These are phyloP conservation scores for Leccinum aurantiacum DNA, from an alignment of 768 basidiomycete species.

Conservation along the genomic window DNA sequence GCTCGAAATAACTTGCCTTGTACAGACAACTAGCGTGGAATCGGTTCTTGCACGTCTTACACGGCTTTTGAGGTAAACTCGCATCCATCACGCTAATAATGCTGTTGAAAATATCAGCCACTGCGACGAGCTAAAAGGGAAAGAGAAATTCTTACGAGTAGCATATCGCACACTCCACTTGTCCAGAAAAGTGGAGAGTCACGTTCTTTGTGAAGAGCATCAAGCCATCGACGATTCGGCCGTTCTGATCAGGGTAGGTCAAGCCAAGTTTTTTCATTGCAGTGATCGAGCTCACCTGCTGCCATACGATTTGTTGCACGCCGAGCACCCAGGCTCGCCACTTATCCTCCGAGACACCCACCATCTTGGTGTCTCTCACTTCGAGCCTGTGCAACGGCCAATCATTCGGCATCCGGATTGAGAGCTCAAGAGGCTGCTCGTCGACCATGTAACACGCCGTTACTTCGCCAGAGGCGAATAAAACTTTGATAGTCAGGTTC, in stretches of 20 bases:
- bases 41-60: conserved; percentile 90
- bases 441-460: conserved; percentile 84
- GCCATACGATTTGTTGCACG: conserved; percentile 87
- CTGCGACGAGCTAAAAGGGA: background rate
- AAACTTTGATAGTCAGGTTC: conserved; percentile 77
- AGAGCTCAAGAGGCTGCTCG: conserved; percentile 90
- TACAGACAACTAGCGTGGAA: conserved; percentile 93
- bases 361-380: conserved; percentile 77
- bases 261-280: background rate
- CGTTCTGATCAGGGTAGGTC: conserved; percentile 56
- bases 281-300: conserved; percentile 57
- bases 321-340: conserved; percentile 95
- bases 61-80: conserved; percentile 84
- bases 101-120: conserved; percentile 38
- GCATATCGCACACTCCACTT: conserved; percentile 95
- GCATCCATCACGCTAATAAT: conserved; percentile 91
- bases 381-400: conserved; percentile 91
- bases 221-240: conserved; percentile 84
- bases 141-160: conserved; percentile 63
- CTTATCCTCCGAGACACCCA: conserved; percentile 85
- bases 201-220: conserved; percentile 94
- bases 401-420: conserved; percentile 79
- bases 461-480: conserved; percentile 73
- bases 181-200: conserved; percentile 88
- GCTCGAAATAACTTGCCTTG: conserved; percentile 52